Base-by-base conservation (phyloP, 169 alveolate genomes). In the Plasmodium billcollinsi region DNA sequence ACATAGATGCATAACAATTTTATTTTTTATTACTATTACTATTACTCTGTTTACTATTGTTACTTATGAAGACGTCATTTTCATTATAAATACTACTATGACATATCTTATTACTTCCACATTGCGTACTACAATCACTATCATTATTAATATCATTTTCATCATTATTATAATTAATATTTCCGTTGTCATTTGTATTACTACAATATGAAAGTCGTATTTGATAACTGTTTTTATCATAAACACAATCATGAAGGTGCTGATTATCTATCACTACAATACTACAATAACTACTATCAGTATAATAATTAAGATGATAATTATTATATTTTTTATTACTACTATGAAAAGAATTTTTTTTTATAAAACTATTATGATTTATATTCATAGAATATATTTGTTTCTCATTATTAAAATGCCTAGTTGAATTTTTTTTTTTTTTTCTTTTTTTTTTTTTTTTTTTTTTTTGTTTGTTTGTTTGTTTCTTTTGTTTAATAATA, bases 51-150 rank as follows among this genome's bases (percentile, higher is more conserved):
- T 11, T 39, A 26, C 43, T 45, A 70, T 15, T 45, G 11, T n/a
- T 70, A 43, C 49, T 45, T 6, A n/a, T 70, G 14, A 39, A 39
- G 0, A 58, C 11, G 18, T 14, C 26, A 20, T 20, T 70, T 14
- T 4, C 21, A 45, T 29, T 49, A 18, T 43, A 43, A 9, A 58
- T 45, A 45, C n/a, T 24, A 20, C n/a, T 49, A 43, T 29, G 11
- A 14, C 29, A n/a, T 12, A 26, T n/a, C 74, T 11, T 74, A n/a
- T 47, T 61, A 20, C 62, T 62, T 14, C 74, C 21, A 56, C 26
- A 52, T 66, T 26, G 14, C 1, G 58, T 73, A 8, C 54, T 39
- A 4, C 49, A 24, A 21, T 14, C 1, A 1, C 45, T 71, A n/a
- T 29, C 7, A 3, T 58, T n/a, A 3, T 21, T 4, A 4, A 24